Percentiles rank a stretch among this genome's conserved stretches.
phyloP scores from a whole-genome alignment of 257 asterid genomes.

The Paraleonurus japonicus region DNA sequence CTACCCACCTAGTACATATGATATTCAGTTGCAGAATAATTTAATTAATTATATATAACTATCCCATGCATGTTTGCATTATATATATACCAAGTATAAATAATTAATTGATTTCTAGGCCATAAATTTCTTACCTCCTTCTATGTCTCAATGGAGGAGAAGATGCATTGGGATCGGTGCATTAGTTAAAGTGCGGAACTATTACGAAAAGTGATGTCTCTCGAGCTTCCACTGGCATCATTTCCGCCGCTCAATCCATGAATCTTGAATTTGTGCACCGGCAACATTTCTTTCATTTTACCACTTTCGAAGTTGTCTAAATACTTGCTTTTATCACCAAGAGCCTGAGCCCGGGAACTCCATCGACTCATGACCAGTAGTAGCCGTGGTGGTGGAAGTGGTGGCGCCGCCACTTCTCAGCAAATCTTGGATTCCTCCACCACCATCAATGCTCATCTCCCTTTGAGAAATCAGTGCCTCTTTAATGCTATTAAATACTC shows the following conservation, averaged over 20 bases:
- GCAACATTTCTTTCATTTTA: slow-evolving; percentile 11
- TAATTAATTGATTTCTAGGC: no score
- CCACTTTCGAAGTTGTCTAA: background rate
- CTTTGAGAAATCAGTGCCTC: slow-evolving; percentile 33
- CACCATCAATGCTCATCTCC: slow-evolving; percentile 8
- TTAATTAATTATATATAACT: no score
- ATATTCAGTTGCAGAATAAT: background rate
- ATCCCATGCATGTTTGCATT: background rate
- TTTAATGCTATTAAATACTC: slow-evolving; percentile 42
- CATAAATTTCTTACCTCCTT: slow-evolving; percentile 67
- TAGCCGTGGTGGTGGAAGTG: background rate
- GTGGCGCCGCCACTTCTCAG: slow-evolving; percentile 25
- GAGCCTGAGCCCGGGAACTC: slow-evolving; percentile 33
- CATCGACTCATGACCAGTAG: slow-evolving; percentile 23
- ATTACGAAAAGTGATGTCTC: background rate
- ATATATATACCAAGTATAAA: no score
- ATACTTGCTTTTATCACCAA: slow-evolving; percentile 8
- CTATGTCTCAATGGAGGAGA: slow-evolving; percentile 43
- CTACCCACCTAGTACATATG: background rate
- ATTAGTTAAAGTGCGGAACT: background rate
- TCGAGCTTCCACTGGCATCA: background rate
- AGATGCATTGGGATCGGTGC: slow-evolving; percentile 36
- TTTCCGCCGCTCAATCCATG: slow-evolving; percentile 20
- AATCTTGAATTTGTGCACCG: slow-evolving; percentile 26
- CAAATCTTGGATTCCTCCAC: slow-evolving; percentile 48